Evolutionary conservation across 2,329 filamentous ascomycete species (phyloP).

Genomic region (Polychaeton citri): DNA sequence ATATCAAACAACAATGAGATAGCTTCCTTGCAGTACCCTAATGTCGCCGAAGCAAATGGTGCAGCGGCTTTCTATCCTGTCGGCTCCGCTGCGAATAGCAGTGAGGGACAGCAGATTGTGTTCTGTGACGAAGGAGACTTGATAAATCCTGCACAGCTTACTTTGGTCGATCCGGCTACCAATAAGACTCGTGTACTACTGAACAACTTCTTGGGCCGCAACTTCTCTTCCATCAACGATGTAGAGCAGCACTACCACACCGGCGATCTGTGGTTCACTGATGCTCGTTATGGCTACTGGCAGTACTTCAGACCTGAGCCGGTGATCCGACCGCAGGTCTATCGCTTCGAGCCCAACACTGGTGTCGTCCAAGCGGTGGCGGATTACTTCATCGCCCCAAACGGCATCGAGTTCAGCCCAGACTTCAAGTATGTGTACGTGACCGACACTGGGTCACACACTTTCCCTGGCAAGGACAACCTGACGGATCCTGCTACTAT

Average conservation of each 20-base stretch:
- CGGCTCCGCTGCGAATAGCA: slow-evolving; percentile 17
- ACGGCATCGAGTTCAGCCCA: slow-evolving; percentile 45
- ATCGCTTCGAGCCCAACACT: slow-evolving; percentile 40
- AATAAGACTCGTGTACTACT: slow-evolving; percentile 28
- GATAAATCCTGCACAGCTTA: slow-evolving; percentile 12
- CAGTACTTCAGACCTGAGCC: slow-evolving; percentile 41
- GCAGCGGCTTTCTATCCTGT: slow-evolving; percentile 18
- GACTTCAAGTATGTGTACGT: slow-evolving; percentile 41
- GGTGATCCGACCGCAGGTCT: slow-evolving; percentile 44
- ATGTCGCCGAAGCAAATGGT: slow-evolving; percentile 18
- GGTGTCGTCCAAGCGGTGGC: slow-evolving; percentile 43
- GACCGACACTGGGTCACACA: slow-evolving; percentile 38
- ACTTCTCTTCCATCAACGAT: slow-evolving; percentile 49
- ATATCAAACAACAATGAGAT: slow-evolving; percentile 15
- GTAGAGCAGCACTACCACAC: slow-evolving; percentile 39
- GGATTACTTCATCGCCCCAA: slow-evolving; percentile 43
- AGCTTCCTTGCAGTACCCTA: slow-evolving; percentile 13
- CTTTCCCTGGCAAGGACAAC: slow-evolving; percentile 17
- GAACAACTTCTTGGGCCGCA: slow-evolving; percentile 48
- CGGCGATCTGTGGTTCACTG: slow-evolving; percentile 49
- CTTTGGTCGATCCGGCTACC: slow-evolving; percentile 14
- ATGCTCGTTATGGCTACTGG: slow-evolving; percentile 44
- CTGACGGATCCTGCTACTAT: slow-evolving; percentile 27
- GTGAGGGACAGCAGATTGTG: slow-evolving; percentile 18
- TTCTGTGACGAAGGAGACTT: slow-evolving; percentile 21